phyloP scores from a whole-genome alignment of 176 grass and related monocot genomes.

The Eremochloa ophiuroides region DNA sequence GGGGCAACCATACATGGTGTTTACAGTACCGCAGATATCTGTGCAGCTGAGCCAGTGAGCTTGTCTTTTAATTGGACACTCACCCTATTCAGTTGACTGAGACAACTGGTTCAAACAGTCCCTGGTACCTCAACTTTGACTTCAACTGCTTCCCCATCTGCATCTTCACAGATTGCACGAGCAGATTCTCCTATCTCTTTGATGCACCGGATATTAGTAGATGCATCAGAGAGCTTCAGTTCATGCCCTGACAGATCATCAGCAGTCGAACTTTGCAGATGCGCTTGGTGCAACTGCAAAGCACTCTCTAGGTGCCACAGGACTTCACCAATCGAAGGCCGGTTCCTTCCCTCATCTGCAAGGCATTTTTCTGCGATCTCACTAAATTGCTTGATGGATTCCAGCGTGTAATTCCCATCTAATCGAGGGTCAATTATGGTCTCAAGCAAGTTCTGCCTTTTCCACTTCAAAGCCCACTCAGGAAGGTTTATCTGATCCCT shows the following conservation, averaged over 20 bases:
- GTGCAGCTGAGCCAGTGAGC: slow-evolving; percentile 14
- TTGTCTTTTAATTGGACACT: slow-evolving; percentile 1
- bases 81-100: slow-evolving; percentile 13
- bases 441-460: slow-evolving; percentile 63
- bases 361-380: slow-evolving; percentile 95
- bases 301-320: slow-evolving; percentile 88
- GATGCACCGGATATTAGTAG: neutral
- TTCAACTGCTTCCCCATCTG: neutral
- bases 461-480: slow-evolving; percentile 78
- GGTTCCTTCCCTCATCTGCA: slow-evolving; percentile 62
- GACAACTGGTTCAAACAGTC: neutral
- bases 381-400: slow-evolving; percentile 71
- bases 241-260: slow-evolving; percentile 3
- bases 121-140: slow-evolving; percentile 36
- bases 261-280: slow-evolving; percentile 24
- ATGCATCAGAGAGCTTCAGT: slow-evolving; percentile 16
- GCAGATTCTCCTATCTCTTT: slow-evolving; percentile 18
- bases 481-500: slow-evolving; percentile 92
- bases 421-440: slow-evolving; percentile 56
- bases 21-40: neutral
- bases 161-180: neutral
- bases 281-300: slow-evolving; percentile 60
- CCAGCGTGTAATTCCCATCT: slow-evolving; percentile 51
- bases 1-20: slow-evolving; percentile 20
- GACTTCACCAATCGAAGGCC: slow-evolving; percentile 82